Evolutionary conservation across 306 rosid species (phyloP).

Genomic region (Sophora flavescens): DNA sequence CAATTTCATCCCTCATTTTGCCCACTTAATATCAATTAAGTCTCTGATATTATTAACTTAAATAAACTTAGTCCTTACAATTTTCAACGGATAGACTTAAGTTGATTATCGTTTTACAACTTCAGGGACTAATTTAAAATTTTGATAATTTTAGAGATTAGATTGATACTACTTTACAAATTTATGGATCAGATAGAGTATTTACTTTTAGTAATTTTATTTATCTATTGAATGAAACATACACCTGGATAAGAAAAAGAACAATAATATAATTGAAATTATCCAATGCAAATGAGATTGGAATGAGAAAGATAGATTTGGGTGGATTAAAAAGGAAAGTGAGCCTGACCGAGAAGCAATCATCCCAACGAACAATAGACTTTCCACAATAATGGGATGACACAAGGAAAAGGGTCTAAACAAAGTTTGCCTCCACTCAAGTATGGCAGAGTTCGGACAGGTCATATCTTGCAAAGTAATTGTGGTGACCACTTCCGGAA

Average conservation of each 20-base stretch:
- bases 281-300: background rate
- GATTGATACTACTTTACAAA: too few relatives aligned
- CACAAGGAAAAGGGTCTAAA: constrained; percentile 24
- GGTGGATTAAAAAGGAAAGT: background rate
- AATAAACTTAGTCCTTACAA: too few relatives aligned
- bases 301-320: constrained; percentile 2
- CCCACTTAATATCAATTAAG: too few relatives aligned
- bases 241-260: constrained; percentile 2
- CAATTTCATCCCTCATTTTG: too few relatives aligned
- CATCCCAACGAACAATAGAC: constrained; percentile 40
- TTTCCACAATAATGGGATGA: constrained; percentile 43
- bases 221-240: background rate
- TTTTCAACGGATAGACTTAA: too few relatives aligned
- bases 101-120: too few relatives aligned
- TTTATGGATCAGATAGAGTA: too few relatives aligned
- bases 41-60: too few relatives aligned
- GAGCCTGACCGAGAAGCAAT: constrained; percentile 10
- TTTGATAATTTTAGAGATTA: too few relatives aligned
- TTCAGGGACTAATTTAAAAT: too few relatives aligned
- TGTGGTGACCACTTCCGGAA: constrained; percentile 26
- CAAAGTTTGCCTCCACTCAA: constrained; percentile 43
- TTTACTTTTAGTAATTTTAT: background rate
- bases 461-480: constrained; percentile 33
- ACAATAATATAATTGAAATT: too few relatives aligned
- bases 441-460: constrained; percentile 39